These are phyloP conservation scores for Xylaria sp. DNA, from an alignment of 2,329 filamentous ascomycete species.

Conservation along the genomic window DNA sequence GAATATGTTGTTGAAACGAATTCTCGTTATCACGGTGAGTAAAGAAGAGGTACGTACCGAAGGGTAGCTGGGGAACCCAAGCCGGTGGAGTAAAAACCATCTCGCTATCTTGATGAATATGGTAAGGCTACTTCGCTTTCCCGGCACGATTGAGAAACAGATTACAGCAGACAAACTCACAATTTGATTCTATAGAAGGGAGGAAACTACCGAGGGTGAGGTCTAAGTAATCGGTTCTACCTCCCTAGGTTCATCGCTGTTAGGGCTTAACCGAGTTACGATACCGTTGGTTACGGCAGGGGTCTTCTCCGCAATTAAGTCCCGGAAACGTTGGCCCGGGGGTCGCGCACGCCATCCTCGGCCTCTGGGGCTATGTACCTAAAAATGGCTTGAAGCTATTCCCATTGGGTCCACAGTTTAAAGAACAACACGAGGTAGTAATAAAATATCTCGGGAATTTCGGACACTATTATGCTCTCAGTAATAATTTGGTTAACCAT, in stretches of 20 bases:
- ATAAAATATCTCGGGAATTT: not conserved
- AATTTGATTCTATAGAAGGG: not conserved
- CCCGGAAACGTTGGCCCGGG: not conserved
- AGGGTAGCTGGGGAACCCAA: slow-evolving; percentile 46
- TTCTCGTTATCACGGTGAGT: not conserved
- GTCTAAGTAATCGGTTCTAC: not conserved
- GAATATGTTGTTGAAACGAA: not conserved
- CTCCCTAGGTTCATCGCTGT: not conserved
- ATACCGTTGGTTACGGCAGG: slow-evolving; percentile 13
- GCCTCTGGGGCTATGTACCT: not conserved
- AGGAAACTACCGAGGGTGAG: slow-evolving; percentile 1
- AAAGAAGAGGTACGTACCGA: slow-evolving; percentile 39
- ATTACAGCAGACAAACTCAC: not conserved
- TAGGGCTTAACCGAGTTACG: slow-evolving; percentile 11
- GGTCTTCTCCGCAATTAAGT: slow-evolving; percentile 10
- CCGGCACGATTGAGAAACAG: not conserved
- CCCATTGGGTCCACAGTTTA: not conserved
- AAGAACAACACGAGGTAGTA: not conserved
- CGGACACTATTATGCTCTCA: not conserved
- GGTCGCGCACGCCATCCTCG: slow-evolving; percentile 18
- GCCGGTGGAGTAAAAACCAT: slow-evolving; percentile 48
- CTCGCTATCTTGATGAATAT: slow-evolving; percentile 14
- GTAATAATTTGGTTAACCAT: not conserved
- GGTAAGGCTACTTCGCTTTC: not conserved
- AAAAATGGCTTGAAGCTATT: not conserved